Base-by-base conservation (phyloP, 2,329 filamentous ascomycete species). In the Colletotrichum sp. region DNA sequence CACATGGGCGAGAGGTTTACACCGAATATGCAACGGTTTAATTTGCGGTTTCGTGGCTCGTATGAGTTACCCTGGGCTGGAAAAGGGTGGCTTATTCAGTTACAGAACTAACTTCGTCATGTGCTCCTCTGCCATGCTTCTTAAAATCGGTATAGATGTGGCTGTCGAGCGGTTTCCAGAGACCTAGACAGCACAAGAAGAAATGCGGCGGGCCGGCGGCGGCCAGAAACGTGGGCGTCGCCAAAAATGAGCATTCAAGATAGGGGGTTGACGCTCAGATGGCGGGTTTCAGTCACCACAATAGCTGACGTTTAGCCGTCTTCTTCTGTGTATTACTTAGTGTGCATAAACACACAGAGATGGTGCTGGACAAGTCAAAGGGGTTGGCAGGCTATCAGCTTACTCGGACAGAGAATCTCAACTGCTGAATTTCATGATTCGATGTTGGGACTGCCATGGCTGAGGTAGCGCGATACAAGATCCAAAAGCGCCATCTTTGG, bases 21-120 rank as follows among this genome's bases (percentile, higher is more conserved):
- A 0, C n/a, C 0, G 1, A 2, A 21, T 0, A 21, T 21, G 0
- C 10, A n/a, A 49, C 0, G 1, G 0, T 21, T 21, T 1, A 13
- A 52, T 52, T 1, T 13, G 39, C n/a, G 44, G 0, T 21, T 52
- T 1, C 1, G 6, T 52, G 12, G n/a, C 2, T 52, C n/a, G 12
- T 24, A 52, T 3, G 2, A 52, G 44, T 52, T 52, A 21, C 10
- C 0, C n/a, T 21, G 44, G 44, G 44, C n/a, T 24, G 9, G 44
- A 49, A n/a, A n/a, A 13, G 24, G 24, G 44, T 52, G 3, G 2
- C 12, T 2, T 8, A 52, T 21, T 3, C 8, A 8, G 44, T 21
- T 5, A 0, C 3, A 52, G 44, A 21, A 0, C n/a, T 52, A 52
- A 52, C 44, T 52, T 52, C 6, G 2, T 52, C n/a, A 52, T 21